phyloP scores from a whole-genome alignment of 805 yeast species.

The Ogataea methanolica region DNA sequence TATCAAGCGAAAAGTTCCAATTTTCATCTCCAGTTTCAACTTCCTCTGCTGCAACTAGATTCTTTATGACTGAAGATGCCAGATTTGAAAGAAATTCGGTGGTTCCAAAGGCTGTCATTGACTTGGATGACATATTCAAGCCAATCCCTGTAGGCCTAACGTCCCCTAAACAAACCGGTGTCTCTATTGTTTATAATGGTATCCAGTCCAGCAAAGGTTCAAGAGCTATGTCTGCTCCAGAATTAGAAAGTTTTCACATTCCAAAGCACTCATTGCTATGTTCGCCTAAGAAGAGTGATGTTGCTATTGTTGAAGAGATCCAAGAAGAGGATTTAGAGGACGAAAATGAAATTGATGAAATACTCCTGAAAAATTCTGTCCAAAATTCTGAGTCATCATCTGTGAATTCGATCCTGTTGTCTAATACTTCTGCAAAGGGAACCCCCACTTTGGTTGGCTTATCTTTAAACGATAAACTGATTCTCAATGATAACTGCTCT shows the following conservation, averaged over 20 bases:
- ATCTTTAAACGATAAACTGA: slow-evolving; percentile 3
- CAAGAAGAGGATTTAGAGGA: slow-evolving; percentile 24
- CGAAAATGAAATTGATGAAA: slow-evolving; percentile 5
- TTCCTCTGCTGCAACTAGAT: slow-evolving; percentile 11
- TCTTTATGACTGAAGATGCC: slow-evolving; percentile 31
- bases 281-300: slow-evolving; percentile 29
- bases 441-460: slow-evolving; percentile 15
- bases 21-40: slow-evolving; percentile 6
- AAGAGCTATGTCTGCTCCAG: slow-evolving; percentile 18
- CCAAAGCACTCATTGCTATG: slow-evolving; percentile 28
- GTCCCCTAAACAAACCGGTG: not conserved
- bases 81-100: slow-evolving; percentile 21
- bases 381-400: slow-evolving; percentile 20
- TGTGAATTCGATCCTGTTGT: slow-evolving; percentile 13
- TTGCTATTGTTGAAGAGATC: slow-evolving; percentile 27
- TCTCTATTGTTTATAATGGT: not conserved
- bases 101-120: slow-evolving; percentile 31
- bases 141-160: not conserved
- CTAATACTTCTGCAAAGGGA: slow-evolving; percentile 9
- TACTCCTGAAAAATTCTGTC: slow-evolving; percentile 8
- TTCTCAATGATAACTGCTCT: slow-evolving; percentile 18
- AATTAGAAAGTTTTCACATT: slow-evolving; percentile 13
- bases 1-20: not conserved
- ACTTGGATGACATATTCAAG: slow-evolving; percentile 29
- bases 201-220: slow-evolving; percentile 7